phyloP scores from a whole-genome alignment of 2,329 filamentous ascomycete species.

The Sarocladiaceae sp. region DNA sequence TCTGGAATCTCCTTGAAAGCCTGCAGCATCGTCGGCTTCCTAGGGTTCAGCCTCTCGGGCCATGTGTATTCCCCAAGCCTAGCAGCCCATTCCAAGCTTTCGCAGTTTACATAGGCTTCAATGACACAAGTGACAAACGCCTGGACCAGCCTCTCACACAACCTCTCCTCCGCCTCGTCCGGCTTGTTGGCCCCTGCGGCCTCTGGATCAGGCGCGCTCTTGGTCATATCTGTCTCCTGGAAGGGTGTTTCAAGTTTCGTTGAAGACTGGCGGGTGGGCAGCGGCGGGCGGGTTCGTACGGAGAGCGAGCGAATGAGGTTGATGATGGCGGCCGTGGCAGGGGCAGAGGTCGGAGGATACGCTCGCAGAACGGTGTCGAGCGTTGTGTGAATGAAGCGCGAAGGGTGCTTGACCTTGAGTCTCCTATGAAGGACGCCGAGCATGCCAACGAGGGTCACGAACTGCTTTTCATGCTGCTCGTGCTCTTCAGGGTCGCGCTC shows the following conservation, averaged over 20 bases:
- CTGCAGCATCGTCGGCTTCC: conserved; percentile 54
- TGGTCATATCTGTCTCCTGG: conserved; percentile 46
- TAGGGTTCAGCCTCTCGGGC: conserved; percentile 57
- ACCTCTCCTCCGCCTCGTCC: conserved; percentile 49
- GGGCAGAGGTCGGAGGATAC: conserved; percentile 57
- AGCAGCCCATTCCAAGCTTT: conserved; percentile 54
- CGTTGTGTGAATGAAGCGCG: conserved; percentile 71
- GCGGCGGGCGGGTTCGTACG: conserved; percentile 56
- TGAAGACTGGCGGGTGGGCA: conserved; percentile 54
- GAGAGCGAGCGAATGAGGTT: conserved; percentile 65
- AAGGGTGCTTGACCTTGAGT: conserved; percentile 71
- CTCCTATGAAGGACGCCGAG: conserved; percentile 66
- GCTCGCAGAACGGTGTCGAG: conserved; percentile 63
- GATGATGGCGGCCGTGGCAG: conserved; percentile 63
- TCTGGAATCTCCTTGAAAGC: conserved; percentile 58
- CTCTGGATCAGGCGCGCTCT: conserved; percentile 57
- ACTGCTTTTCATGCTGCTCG: conserved; percentile 24
- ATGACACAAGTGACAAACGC: conserved; percentile 73
- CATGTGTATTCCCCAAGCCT: conserved; percentile 63
- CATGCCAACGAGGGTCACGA: conserved; percentile 64
- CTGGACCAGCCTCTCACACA: conserved; percentile 61
- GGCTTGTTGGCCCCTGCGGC: conserved; percentile 29
- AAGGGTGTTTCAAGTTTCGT: conserved; percentile 48
- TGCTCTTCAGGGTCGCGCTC: conserved; percentile 21
- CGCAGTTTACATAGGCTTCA: conserved; percentile 63